Evolutionary conservation across 164 flowering plant genomes (phyloP).

Genomic region (Taxillus chinensis): DNA sequence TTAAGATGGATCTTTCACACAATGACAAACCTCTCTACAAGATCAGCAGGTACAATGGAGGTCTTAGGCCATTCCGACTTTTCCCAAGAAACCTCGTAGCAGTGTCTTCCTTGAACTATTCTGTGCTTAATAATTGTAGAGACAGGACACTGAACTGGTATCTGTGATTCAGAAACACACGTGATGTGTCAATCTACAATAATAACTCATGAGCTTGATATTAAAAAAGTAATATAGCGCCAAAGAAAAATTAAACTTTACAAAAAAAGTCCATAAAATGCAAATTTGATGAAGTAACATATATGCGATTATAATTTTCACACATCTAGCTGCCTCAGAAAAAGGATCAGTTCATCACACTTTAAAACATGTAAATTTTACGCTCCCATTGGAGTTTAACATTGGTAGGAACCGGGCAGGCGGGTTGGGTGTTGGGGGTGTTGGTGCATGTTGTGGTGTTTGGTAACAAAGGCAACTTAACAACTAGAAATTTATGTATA

Average conservation of each 20-base stretch:
- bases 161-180: conserved; percentile 27
- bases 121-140: conserved; percentile 57
- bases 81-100: conserved; percentile 83
- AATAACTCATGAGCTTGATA: neutral
- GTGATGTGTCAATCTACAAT: neutral
- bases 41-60: conserved; percentile 72
- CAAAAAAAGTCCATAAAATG: neutral
- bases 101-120: conserved; percentile 60
- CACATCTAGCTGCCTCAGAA: too few species aligned
- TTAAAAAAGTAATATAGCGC: neutral
- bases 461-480: too few species aligned
- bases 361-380: too few species aligned
- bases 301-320: too few species aligned
- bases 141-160: conserved; percentile 69
- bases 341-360: too few species aligned
- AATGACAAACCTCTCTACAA: conserved; percentile 45
- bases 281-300: too few species aligned
- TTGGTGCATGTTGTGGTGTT: too few species aligned
- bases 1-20: too few species aligned
- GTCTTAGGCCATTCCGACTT: conserved; percentile 42
- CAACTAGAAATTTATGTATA: too few species aligned
- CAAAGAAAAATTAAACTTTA: neutral
- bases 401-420: too few species aligned
- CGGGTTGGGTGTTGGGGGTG: too few species aligned
- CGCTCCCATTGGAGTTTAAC: too few species aligned